phyloP scores from a whole-genome alignment of 495 filamentous ascomycete genomes.

The Penicillium nucicola region DNA sequence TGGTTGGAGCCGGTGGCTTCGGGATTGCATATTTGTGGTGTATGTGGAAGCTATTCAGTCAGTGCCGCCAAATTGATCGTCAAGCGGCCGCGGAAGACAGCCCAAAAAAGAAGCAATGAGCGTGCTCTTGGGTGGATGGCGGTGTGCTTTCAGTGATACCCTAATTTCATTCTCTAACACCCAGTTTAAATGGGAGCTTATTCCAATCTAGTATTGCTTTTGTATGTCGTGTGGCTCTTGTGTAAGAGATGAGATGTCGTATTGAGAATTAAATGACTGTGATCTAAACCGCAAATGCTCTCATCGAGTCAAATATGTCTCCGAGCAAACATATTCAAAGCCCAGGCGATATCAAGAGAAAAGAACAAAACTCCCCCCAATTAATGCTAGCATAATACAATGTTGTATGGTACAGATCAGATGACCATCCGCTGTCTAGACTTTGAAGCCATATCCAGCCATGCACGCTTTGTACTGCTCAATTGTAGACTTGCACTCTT shows the following conservation, averaged over 20 bases:
- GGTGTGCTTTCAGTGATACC: conserved; percentile 29
- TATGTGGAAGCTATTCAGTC: conserved; percentile 62
- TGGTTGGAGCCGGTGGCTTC: conserved; percentile 82
- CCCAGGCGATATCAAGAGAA: conserved; percentile 11
- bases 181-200: background rate
- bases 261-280: conserved; percentile 2
- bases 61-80: conserved; percentile 44
- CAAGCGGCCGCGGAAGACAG: conserved; percentile 23
- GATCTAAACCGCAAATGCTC: background rate
- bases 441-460: conserved; percentile 88
- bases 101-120: conserved; percentile 43
- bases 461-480: conserved; percentile 89
- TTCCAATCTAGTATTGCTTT: background rate
- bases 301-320: background rate
- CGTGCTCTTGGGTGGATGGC: conserved; percentile 4
- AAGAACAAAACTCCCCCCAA: conserved; percentile 19
- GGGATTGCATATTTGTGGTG: conserved; percentile 89
- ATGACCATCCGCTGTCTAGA: conserved; percentile 32
- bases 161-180: conserved; percentile 15
- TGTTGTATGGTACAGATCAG: conserved; percentile 11
- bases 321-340: background rate
- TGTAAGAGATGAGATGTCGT: conserved; percentile 17
- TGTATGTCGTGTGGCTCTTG: background rate
- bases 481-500: conserved; percentile 79
- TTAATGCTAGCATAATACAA: conserved; percentile 28